These are phyloP conservation scores for Ramaria rubella DNA, from an alignment of 768 basidiomycete species.

Conservation along the genomic window DNA sequence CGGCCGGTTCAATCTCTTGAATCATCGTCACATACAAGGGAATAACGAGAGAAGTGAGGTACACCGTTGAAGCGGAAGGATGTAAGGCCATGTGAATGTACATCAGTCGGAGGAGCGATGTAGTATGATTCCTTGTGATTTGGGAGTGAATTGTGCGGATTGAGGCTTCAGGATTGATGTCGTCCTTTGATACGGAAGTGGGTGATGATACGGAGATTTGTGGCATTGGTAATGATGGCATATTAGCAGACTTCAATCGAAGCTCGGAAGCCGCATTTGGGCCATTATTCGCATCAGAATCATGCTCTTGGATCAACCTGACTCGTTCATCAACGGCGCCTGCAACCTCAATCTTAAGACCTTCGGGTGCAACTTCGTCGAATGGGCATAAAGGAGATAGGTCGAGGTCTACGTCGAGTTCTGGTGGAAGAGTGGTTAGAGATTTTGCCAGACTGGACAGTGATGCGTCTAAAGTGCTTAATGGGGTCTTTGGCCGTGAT, in stretches of 20 bases:
- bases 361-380: slow-evolving; percentile 38
- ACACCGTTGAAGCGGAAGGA: slow-evolving; percentile 61
- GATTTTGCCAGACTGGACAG: slow-evolving; percentile 48
- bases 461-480: slow-evolving; percentile 38
- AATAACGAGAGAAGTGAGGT: slow-evolving; percentile 62
- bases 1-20: slow-evolving; percentile 55
- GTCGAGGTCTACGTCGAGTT: slow-evolving; percentile 50
- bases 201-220: slow-evolving; percentile 1
- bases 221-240: slow-evolving; percentile 7
- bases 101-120: slow-evolving; percentile 53
- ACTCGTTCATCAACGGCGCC: slow-evolving; percentile 50
- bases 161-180: too few species aligned
- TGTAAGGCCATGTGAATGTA: slow-evolving; percentile 69
- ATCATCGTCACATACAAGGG: slow-evolving; percentile 58
- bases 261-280: slow-evolving; percentile 32
- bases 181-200: slow-evolving; percentile 3
- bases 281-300: slow-evolving; percentile 21
- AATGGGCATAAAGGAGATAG: slow-evolving; percentile 41
- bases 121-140: slow-evolving; percentile 33
- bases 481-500: slow-evolving; percentile 36
- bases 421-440: slow-evolving; percentile 46
- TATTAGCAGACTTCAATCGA: slow-evolving; percentile 30
- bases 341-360: slow-evolving; percentile 44
- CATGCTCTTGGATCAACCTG: slow-evolving; percentile 30
- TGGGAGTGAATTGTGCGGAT: too few species aligned